Percentiles rank a stretch among this genome's conserved stretches.
Evolutionary conservation across 345 rosid species (phyloP).

Genomic region (Eucalyptus decipiens): DNA sequence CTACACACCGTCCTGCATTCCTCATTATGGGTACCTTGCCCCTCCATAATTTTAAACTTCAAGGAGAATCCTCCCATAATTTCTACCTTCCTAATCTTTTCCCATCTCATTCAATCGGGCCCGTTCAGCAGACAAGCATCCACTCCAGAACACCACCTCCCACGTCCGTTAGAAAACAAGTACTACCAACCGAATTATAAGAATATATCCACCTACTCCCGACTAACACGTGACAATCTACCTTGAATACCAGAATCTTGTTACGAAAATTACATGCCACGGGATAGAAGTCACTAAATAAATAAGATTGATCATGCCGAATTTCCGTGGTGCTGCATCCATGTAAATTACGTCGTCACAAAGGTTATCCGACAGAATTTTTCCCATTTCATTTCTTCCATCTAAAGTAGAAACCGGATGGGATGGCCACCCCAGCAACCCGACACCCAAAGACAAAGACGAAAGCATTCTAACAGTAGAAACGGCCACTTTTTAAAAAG

Average conservation of each 20-base stretch:
- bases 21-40: not conserved
- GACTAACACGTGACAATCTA: not conserved
- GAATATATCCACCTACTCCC: not conserved
- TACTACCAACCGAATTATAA: too few species aligned
- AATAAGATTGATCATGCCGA: not conserved
- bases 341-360: not conserved
- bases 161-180: not conserved
- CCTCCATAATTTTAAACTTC: not conserved
- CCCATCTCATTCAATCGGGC: not conserved
- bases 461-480: conserved; percentile 39
- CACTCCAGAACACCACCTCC: not conserved
- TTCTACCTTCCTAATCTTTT: not conserved
- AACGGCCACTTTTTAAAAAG: conserved; percentile 21
- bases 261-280: not conserved
- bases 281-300: not conserved
- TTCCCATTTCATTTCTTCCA: conserved; percentile 24
- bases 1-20: not conserved
- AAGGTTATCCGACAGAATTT: not conserved
- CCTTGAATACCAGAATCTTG: not conserved
- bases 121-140: not conserved
- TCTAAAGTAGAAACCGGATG: conserved; percentile 47
- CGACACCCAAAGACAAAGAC: conserved; percentile 33
- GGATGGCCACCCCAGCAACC: conserved; percentile 58
- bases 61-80: not conserved
- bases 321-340: not conserved